phyloP scores from a whole-genome alignment of 73 alveolate species.

The Breviolum minutum region DNA sequence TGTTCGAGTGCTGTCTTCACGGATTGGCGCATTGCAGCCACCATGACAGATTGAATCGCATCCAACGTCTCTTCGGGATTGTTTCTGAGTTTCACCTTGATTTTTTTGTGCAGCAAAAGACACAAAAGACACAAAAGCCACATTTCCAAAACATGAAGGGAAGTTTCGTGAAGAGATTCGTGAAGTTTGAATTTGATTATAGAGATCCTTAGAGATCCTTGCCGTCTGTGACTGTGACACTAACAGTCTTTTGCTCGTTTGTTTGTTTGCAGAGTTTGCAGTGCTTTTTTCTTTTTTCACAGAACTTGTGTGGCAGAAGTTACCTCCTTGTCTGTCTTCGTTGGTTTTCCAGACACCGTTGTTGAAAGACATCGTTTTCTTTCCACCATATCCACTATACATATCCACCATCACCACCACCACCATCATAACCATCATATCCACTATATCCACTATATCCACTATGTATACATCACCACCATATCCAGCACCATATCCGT shows the following conservation, averaged over 20 bases:
- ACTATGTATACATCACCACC: not conserved
- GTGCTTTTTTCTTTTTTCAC: not conserved
- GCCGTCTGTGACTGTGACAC: not conserved
- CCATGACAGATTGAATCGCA: slow-evolving; percentile 16
- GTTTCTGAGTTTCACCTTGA: slow-evolving; percentile 53
- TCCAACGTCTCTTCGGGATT: slow-evolving; percentile 48
- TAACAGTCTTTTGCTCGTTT: not conserved
- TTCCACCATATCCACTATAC: no score
- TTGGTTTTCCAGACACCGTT: no score
- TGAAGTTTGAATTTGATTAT: not conserved
- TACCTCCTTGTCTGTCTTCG: no score
- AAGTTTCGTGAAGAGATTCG: not conserved
- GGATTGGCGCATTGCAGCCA: slow-evolving; percentile 47
- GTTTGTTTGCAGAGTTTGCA: not conserved
- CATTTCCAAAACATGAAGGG: not conserved
- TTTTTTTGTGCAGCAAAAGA: not conserved
- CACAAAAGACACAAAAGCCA: not conserved
- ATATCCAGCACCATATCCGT: not conserved
- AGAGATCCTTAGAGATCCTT: not conserved
- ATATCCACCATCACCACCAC: no score
- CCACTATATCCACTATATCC: no score
- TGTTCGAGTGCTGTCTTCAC: slow-evolving; percentile 39
- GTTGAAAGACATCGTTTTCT: no score
- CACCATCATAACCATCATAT: no score
- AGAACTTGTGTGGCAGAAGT: no score